Evolutionary conservation across 2,329 filamentous ascomycete species (phyloP).

Genomic region (Fusarium verrucosum): DNA sequence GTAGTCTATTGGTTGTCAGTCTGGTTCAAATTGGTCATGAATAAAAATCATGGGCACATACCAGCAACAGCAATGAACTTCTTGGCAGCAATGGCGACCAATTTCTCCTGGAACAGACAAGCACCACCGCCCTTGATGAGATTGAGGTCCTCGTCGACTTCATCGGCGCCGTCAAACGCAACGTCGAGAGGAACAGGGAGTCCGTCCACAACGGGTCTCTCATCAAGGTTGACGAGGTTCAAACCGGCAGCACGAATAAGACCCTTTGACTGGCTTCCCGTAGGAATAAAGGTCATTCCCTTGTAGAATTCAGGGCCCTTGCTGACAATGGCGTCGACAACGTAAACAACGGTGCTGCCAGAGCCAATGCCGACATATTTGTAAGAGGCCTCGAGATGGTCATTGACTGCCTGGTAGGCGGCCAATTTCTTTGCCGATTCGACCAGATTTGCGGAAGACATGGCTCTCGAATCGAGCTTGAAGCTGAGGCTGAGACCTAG

Average conservation of each 20-base stretch:
- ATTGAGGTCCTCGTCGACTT: conserved; percentile 93
- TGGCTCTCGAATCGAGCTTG: conserved; percentile 37
- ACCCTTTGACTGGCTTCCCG: conserved; percentile 88
- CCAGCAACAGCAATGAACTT: conserved; percentile 89
- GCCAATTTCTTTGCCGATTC: conserved; percentile 80
- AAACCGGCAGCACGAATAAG: conserved; percentile 84
- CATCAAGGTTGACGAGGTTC: conserved; percentile 79
- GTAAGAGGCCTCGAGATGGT: conserved; percentile 72
- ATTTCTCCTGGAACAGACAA: conserved; percentile 98
- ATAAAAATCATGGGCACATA: conserved; percentile 50
- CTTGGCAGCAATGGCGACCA: conserved; percentile 84
- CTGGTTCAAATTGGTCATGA: not conserved
- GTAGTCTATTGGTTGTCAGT: conserved; percentile 68
- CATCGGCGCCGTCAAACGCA: conserved; percentile 95
- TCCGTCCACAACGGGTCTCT: conserved; percentile 64
- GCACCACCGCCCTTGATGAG: conserved; percentile 98
- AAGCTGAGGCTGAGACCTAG: conserved; percentile 26
- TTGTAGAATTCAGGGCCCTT: conserved; percentile 64
- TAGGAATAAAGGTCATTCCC: conserved; percentile 87
- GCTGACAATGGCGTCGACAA: conserved; percentile 80
- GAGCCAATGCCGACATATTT: conserved; percentile 81
- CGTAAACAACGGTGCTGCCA: conserved; percentile 83
- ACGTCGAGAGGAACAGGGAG: conserved; percentile 75
- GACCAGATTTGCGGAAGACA: conserved; percentile 58
- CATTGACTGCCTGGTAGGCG: conserved; percentile 76